phyloP scores from a whole-genome alignment of 2,329 filamentous ascomycete species.

The Claviceps capensis region DNA sequence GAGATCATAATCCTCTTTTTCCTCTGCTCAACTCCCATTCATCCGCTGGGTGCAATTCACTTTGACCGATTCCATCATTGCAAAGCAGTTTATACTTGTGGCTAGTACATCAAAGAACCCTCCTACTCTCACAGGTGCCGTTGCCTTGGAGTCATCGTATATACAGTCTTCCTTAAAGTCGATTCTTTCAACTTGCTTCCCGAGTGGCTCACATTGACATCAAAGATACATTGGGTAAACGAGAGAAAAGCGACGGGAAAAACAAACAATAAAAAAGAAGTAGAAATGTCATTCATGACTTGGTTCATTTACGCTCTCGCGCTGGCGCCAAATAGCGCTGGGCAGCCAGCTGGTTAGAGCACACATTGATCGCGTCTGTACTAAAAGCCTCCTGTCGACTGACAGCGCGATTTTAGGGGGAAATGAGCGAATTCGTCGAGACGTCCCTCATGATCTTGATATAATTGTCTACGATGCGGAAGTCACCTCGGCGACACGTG shows the following conservation, averaged over 20 bases:
- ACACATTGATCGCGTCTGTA: not conserved
- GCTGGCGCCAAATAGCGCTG: not conserved
- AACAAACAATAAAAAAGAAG: not conserved
- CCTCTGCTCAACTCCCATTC: not conserved
- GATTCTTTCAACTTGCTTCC: not conserved
- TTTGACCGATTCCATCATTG: not conserved
- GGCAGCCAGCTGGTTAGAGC: constrained; percentile 1
- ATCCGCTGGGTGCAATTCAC: not conserved
- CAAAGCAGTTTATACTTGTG: not conserved
- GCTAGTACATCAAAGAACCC: not conserved
- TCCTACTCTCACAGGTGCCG: not conserved
- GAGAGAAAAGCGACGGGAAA: not conserved
- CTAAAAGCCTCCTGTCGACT: not conserved
- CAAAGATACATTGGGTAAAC: not conserved
- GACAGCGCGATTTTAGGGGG: not conserved
- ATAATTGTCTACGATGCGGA: constrained; percentile 23
- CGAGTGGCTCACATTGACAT: not conserved
- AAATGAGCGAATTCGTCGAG: not conserved
- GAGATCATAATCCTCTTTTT: not conserved
- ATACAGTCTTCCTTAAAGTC: not conserved
- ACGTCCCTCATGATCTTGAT: constrained; percentile 5
- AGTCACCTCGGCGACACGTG: constrained; percentile 25
- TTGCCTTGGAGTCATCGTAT: not conserved
- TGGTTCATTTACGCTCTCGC: constrained; percentile 1
- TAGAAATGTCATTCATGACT: not conserved